A percentile compares a stretch with the other conserved stretches of the same genome.
Evolutionary conservation across 331 rosid species (phyloP).

Genomic region (Phaseolus coccineus): DNA sequence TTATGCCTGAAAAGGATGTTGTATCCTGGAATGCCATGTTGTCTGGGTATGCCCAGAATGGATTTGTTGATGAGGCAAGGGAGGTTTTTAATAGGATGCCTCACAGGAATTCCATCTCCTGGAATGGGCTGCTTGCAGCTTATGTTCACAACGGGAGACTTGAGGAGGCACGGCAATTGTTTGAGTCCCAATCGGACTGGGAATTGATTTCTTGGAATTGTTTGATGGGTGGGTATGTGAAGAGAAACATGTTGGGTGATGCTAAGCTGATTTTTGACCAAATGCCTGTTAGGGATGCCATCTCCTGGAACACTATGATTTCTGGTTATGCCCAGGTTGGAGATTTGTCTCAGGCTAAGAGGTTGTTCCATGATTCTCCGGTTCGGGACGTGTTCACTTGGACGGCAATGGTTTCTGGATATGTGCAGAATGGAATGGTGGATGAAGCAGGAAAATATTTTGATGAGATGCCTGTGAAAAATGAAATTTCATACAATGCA

Average conservation of each 20-base stretch:
- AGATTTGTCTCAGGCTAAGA: conserved; percentile 67
- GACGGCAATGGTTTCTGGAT: conserved; percentile 90
- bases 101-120: conserved; percentile 70
- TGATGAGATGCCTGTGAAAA: conserved; percentile 76
- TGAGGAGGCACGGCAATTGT: conserved; percentile 66
- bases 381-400: conserved; percentile 76
- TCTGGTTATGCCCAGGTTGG: conserved; percentile 86
- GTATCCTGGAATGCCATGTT: conserved; percentile 91
- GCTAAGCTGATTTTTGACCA: conserved; percentile 73
- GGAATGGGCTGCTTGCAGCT: conserved; percentile 85
- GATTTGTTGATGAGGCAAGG: conserved; percentile 77
- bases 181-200: conserved; percentile 73
- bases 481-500: conserved; percentile 84
- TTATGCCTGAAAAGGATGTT: conserved; percentile 75
- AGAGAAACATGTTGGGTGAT: conserved; percentile 57
- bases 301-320: conserved; percentile 89
- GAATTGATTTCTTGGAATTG: conserved; percentile 90
- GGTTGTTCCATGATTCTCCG: conserved; percentile 67
- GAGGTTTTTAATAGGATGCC: conserved; percentile 71
- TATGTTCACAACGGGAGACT: conserved; percentile 84
- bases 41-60: conserved; percentile 91
- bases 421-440: conserved; percentile 83
- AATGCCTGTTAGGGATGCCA: conserved; percentile 75
- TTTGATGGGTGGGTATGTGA: conserved; percentile 87
- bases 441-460: conserved; percentile 69